These are phyloP conservation scores for Russula foetens DNA, from an alignment of 768 basidiomycete species.

Conservation along the genomic window DNA sequence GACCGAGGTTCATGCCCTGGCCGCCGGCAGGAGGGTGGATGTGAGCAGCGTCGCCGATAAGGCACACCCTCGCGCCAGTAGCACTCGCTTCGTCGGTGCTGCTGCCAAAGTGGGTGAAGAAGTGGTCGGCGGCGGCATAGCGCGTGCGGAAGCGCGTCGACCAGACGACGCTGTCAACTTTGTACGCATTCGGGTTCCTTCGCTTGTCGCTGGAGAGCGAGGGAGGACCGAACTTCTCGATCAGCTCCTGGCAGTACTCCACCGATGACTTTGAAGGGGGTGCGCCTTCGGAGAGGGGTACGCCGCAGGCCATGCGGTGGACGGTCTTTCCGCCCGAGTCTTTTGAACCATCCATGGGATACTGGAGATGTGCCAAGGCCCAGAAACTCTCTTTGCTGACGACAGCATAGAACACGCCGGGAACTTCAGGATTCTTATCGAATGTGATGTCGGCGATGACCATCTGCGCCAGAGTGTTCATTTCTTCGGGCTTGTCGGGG, in stretches of 20 bases:
- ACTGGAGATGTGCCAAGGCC: constrained; percentile 32
- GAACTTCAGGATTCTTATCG: constrained; percentile 23
- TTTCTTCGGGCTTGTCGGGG: constrained; percentile 16
- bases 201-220: constrained; percentile 29
- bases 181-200: constrained; percentile 27
- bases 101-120: constrained; percentile 27
- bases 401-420: constrained; percentile 24
- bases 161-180: constrained; percentile 36
- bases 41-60: constrained; percentile 43
- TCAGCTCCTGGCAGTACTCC: constrained; percentile 37
- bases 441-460: constrained; percentile 41
- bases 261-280: constrained; percentile 32
- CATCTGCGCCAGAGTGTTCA: constrained; percentile 32
- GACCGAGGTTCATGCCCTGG: constrained; percentile 51
- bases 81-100: too few relatives aligned
- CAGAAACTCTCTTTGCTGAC: constrained; percentile 29
- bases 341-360: constrained; percentile 22
- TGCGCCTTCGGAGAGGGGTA: constrained; percentile 29
- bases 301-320: constrained; percentile 36
- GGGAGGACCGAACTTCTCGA: constrained; percentile 34
- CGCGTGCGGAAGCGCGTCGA: constrained; percentile 41
- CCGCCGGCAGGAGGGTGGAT: constrained; percentile 49
- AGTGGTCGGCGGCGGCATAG: constrained; percentile 36
- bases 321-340: constrained; percentile 19
- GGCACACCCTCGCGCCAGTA: constrained; percentile 20